phyloP scores from a whole-genome alignment of 306 rosid species.

The Sophora flavescens region DNA sequence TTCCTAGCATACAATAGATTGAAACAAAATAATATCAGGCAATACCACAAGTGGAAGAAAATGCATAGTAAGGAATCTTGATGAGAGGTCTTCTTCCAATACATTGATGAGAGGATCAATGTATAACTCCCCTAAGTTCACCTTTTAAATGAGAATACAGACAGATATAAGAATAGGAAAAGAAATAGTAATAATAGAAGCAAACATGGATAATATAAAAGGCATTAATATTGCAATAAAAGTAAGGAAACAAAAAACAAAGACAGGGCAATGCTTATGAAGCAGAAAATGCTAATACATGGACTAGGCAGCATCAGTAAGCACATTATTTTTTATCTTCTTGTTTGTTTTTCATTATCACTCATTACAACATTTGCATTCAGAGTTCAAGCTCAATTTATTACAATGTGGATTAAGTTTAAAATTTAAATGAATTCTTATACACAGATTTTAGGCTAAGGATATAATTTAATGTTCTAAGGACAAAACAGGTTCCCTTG shows the following conservation, averaged over 20 bases:
- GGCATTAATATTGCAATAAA: background rate
- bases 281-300: background rate
- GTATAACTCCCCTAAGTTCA: constrained; percentile 14
- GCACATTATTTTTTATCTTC: background rate
- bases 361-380: background rate
- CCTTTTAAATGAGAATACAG: constrained; percentile 16
- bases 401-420: background rate
- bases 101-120: constrained; percentile 49
- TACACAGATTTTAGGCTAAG: constrained; percentile 8
- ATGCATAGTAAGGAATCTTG: constrained; percentile 74
- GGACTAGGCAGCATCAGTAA: constrained; percentile 3
- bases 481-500: background rate
- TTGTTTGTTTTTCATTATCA: constrained; percentile 7
- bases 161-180: background rate
- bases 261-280: background rate
- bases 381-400: constrained; percentile 24
- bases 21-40: constrained; percentile 33
- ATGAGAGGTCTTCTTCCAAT: constrained; percentile 61
- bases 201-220: constrained; percentile 9
- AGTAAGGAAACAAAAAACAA: background rate
- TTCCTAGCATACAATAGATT: no score
- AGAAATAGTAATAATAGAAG: constrained; percentile 22
- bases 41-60: constrained; percentile 87
- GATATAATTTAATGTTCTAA: background rate
- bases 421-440: constrained; percentile 24